Conservation (phyloP, 208 protist genomes). For the Leishmania major region DNA sequence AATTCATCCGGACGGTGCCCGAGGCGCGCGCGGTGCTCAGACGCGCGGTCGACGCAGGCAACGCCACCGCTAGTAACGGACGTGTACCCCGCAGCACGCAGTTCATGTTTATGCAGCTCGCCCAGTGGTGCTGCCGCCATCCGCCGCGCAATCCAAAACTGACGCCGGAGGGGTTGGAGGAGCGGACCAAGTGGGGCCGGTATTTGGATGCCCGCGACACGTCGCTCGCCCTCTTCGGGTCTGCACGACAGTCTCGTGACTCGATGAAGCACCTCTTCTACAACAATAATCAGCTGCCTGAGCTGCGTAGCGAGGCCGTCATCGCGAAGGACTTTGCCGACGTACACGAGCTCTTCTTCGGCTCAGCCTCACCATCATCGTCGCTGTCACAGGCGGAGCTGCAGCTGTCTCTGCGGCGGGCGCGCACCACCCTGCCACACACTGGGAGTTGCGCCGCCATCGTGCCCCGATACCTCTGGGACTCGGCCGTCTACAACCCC, state of each 20-base stretch:
- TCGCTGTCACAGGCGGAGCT: slow-evolving; percentile 19
- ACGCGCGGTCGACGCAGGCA: slow-evolving; percentile 42
- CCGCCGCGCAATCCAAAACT: slow-evolving; percentile 79
- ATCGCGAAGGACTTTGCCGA: slow-evolving; percentile 77
- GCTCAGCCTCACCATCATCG: slow-evolving; percentile 18
- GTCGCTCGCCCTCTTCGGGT: slow-evolving; percentile 86
- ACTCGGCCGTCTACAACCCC: slow-evolving; percentile 78
- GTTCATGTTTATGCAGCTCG: slow-evolving; percentile 63
- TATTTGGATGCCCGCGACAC: slow-evolving; percentile 89
- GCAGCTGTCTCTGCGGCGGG: slow-evolving; percentile 29
- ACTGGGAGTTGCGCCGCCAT: slow-evolving; percentile 44
- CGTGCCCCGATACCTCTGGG: slow-evolving; percentile 78
- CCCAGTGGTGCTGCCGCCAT: slow-evolving; percentile 72
- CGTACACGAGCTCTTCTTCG: slow-evolving; percentile 51
- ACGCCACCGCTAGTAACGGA: slow-evolving; percentile 29
- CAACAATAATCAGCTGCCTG: slow-evolving; percentile 72
- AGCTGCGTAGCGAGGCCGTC: slow-evolving; percentile 62
- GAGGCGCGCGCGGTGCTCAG: slow-evolving; percentile 71
- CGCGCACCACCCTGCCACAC: slow-evolving; percentile 75
- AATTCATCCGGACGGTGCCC: slow-evolving; percentile 55
- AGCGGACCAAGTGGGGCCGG: slow-evolving; percentile 73
- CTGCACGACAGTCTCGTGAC: slow-evolving; percentile 78
- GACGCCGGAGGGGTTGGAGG: slow-evolving; percentile 65
- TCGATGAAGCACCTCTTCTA: slow-evolving; percentile 89
- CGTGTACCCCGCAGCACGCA: slow-evolving; percentile 48